phyloP scores from a whole-genome alignment of 148 eudicot species.

The Rhododendron molle region DNA sequence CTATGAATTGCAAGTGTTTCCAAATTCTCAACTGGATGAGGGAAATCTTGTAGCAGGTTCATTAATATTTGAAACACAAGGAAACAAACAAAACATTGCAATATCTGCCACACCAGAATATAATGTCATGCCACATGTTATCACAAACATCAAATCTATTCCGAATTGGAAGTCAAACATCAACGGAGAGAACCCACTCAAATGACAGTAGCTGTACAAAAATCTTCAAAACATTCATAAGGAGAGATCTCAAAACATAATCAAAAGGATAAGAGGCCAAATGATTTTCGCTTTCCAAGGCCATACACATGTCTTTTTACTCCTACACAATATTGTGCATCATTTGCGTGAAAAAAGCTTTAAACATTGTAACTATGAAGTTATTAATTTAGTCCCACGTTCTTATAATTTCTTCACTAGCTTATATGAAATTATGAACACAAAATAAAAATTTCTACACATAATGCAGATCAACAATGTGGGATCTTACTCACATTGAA shows the following conservation, averaged over 20 bases:
- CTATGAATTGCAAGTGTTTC: neutral
- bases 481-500: conserved; percentile 71
- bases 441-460: neutral
- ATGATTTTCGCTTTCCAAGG: neutral
- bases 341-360: neutral
- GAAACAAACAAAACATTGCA: neutral
- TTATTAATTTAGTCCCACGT: neutral
- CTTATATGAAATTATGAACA: neutral
- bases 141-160: neutral
- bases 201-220: neutral
- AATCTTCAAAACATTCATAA: neutral
- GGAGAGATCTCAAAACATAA: neutral
- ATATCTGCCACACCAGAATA: neutral
- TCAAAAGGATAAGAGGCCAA: neutral
- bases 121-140: neutral
- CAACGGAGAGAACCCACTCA: too few relatives aligned
- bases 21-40: neutral
- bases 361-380: neutral
- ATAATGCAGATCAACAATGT: neutral
- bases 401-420: neutral
- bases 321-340: neutral
- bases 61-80: neutral
- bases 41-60: neutral
- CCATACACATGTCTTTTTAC: neutral
- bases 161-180: neutral